A percentile compares a stretch with the other conserved stretches of the same genome.
Evolutionary conservation across 2,329 filamentous ascomycete species (phyloP).

Genomic region (Calonectria hawksworthii): DNA sequence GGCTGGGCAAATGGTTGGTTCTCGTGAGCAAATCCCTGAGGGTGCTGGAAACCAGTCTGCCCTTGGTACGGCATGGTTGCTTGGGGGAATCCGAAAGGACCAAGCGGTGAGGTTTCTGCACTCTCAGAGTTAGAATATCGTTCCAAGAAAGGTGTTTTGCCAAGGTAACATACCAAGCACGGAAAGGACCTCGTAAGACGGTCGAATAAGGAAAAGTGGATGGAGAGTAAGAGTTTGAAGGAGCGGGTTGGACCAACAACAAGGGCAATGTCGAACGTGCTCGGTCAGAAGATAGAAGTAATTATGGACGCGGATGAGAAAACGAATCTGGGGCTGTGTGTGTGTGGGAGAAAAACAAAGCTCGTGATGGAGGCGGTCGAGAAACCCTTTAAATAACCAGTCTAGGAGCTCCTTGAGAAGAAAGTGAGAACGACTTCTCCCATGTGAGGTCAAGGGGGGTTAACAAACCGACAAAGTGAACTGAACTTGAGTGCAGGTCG

Average conservation of each 20-base stretch:
- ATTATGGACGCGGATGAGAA: neutral
- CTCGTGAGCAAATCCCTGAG: neutral
- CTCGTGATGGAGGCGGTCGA: neutral
- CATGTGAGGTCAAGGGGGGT: neutral
- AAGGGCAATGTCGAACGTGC: neutral
- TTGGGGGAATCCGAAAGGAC: neutral
- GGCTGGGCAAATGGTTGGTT: neutral
- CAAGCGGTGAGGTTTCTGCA: neutral
- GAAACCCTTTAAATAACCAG: neutral
- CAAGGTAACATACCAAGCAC: neutral
- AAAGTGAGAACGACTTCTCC: neutral
- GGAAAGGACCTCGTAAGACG: neutral
- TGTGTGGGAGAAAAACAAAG: neutral
- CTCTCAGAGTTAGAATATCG: neutral
- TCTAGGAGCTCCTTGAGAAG: neutral
- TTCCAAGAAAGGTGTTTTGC: neutral
- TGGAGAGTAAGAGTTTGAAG: neutral
- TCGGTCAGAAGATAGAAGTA: neutral
- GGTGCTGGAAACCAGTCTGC: neutral
- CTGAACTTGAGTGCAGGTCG: neutral
- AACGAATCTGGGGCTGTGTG: neutral
- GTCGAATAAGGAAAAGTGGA: neutral
- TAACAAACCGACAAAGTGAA: neutral
- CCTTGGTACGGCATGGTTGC: neutral
- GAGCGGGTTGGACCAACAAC: neutral